A percentile compares a stretch with the other conserved stretches of the same genome.
Evolutionary conservation across 2,329 filamentous ascomycete genomes (phyloP).

Genomic region (Amauroascus verrucosus): DNA sequence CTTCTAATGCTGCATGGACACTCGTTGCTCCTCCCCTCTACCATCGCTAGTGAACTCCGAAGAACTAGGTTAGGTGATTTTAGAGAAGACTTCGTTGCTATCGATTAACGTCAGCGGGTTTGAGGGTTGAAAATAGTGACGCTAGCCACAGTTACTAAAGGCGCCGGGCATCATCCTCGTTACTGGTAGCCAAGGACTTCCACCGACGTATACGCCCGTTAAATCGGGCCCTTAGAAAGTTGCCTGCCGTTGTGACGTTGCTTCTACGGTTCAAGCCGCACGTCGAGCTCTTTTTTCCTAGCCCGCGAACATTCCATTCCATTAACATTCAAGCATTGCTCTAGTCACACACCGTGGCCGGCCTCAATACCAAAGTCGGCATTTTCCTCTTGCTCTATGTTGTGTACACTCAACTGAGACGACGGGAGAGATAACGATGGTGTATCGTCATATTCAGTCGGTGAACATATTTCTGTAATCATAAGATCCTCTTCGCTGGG

Average conservation of each 20-base stretch:
- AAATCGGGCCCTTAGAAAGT: too few relatives aligned
- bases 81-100: too few relatives aligned
- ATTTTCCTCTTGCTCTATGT: neutral
- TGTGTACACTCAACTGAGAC: neutral
- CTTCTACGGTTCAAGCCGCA: neutral
- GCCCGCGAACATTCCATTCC: neutral
- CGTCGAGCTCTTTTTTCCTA: neutral
- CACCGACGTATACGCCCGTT: too few relatives aligned
- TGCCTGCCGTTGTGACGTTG: too few relatives aligned
- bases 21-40: neutral
- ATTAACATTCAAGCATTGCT: neutral
- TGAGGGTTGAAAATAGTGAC: too few relatives aligned
- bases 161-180: too few relatives aligned
- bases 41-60: too few relatives aligned
- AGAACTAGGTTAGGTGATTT: too few relatives aligned
- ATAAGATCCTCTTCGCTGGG: neutral
- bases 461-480: neutral
- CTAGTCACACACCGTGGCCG: neutral
- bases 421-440: too few relatives aligned
- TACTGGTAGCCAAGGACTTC: too few relatives aligned
- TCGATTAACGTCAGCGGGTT: too few relatives aligned
- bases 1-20: constrained; percentile 2
- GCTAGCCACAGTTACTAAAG: too few relatives aligned
- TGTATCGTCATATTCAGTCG: neutral
- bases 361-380: neutral